Conservation (phyloP, 2,329 filamentous ascomycete species). For the Xylariaceae sp. region DNA sequence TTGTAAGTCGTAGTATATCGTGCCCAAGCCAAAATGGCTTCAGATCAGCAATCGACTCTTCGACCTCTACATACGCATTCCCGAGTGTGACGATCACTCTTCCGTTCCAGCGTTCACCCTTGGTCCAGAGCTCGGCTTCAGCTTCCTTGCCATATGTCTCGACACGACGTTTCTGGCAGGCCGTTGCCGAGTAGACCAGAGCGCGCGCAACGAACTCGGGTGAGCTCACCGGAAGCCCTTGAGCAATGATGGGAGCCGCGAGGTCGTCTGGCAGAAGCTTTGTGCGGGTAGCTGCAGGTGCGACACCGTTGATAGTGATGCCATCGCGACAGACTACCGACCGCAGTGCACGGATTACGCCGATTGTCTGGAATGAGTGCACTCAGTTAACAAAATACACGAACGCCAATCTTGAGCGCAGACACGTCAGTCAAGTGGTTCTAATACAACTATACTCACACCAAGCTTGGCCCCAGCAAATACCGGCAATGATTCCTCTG, state of each 20-base stretch:
- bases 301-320: slow-evolving; percentile 39
- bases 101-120: slow-evolving; percentile 35
- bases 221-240: slow-evolving; percentile 33
- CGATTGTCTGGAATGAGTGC: slow-evolving; percentile 26
- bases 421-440: background rate
- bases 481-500: slow-evolving; percentile 37
- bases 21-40: no score
- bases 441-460: background rate
- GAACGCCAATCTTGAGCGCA: background rate
- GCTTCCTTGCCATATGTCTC: slow-evolving; percentile 37
- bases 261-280: slow-evolving; percentile 28
- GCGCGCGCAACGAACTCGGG: slow-evolving; percentile 35
- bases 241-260: slow-evolving; percentile 24
- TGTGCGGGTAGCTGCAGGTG: slow-evolving; percentile 36
- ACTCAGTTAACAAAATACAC: background rate
- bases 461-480: slow-evolving; percentile 20
- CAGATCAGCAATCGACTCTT: no score
- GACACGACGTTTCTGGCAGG: slow-evolving; percentile 30
- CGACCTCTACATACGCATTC: no score
- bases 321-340: slow-evolving; percentile 22
- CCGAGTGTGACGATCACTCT: no score
- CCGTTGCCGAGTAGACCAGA: slow-evolving; percentile 37
- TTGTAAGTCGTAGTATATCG: no score
- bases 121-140: slow-evolving; percentile 7
- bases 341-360: slow-evolving; percentile 34